Base-by-base conservation (phyloP, 768 basidiomycete genomes). In the Boletus coccyginus region DNA sequence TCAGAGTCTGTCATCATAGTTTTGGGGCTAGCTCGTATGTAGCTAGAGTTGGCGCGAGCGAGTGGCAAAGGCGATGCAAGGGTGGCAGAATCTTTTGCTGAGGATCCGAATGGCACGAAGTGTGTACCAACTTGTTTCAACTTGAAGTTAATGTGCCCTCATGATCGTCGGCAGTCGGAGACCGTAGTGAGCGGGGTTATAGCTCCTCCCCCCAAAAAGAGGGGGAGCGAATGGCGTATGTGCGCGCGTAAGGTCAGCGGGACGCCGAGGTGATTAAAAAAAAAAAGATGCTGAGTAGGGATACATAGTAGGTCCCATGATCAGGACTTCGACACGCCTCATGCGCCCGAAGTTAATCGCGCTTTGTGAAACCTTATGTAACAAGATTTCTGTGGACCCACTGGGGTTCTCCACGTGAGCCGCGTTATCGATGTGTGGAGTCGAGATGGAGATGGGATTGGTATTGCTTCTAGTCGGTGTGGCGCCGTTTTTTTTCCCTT, bases 351-450 rank as follows among this genome's bases (percentile, higher is more conserved):
- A 66, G 55, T 44, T 61, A 50, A 64, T 57, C 59, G 6, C 27
- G 12, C 16, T 33, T 43, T 41, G 55, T 27, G 44, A 53, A 61
- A 66, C 62, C 44, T 61, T 65, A 47, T 61, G 59, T 52, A 58
- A 66, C 21, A 54, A 51, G 27, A 13, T 21, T 16, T 29, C 29
- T 24, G 35, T 36, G 44, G 41, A 11, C 16, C 16, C 11, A 32
- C 57, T 50, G 55, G 55, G 14, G 40, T 62, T 64, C 66, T 53
- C 19, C 50, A 55, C 51, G 49, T 21, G 65, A 63, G 41, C 63
- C 55, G 46, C 58, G 46, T 41, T 32, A 21, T 38, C 35, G 29
- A 46, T 49, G 33, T 38, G 52, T 62, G 52, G 52, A 57, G 56
- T 50, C 8, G 40, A 58, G 62, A 56, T 48, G 54, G 5, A 27